Base-by-base conservation (phyloP, 352 stramenopile species). In the Phytophthora cactorum region DNA sequence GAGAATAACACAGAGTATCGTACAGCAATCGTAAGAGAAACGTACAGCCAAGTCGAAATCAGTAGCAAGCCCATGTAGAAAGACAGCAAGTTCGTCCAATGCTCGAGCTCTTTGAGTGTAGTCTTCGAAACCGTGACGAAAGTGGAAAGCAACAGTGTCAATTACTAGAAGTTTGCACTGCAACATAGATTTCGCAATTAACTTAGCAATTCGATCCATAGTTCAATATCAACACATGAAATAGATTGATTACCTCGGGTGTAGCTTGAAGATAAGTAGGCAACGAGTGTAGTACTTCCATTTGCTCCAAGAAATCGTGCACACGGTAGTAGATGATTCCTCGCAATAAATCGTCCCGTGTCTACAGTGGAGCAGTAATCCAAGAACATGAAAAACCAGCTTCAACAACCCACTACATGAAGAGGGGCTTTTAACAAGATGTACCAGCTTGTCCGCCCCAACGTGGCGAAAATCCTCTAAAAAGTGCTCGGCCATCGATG, bases 111-210 rank as follows among this genome's bases (percentile, higher is more conserved):
- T 81, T 62, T 89, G 77, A 1, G 61, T 53, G 52, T 86, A 95
- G 41, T 96, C 76, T 54, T 94, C 83, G 51, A 91, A 94, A 0
- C 79, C 86, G 47, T 97, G 89, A 9, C 96, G 83, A 75, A 97
- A 98, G 70, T 98, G 96, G 79, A 98, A 99, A 12, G 96, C 92
- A 17, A 98, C 77, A 25, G 85, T 97, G 61, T 99, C 96, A n/a
- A 99, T 60, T 3, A 98, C 79, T 8, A 99, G 29, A 14, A 98
- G 66, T 50, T 91, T 90, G 46, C 97, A 88, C 68, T 96, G 64
- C 6, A 64, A 32, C 0, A 39, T 8, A 39, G 22, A 22, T 22
- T 22, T 22, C 22, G 0, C 22, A 41, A 11, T 41, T 25, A 39
- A 3, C 1, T 22, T 25, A 39, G 27, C 9, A 15, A 17, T 12